Evolutionary conservation across 2,329 filamentous ascomycete species (phyloP).

Genomic region (Pseudogymnoascus sp.): DNA sequence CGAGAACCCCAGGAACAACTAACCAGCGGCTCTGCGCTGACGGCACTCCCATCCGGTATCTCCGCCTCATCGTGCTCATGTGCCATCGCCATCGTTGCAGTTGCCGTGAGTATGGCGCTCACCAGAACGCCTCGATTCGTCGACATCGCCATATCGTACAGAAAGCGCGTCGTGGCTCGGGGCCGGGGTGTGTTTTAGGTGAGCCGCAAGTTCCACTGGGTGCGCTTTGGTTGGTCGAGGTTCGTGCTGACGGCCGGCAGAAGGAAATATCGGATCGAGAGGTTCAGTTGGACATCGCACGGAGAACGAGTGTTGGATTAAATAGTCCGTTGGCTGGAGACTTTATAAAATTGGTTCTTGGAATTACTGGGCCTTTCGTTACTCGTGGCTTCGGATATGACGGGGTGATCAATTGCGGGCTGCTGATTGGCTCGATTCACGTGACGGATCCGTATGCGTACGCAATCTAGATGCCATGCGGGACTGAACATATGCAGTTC

Average conservation of each 20-base stretch:
- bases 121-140: neutral
- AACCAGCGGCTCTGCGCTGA: constrained; percentile 70
- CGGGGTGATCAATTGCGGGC: neutral
- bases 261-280: neutral
- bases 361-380: neutral
- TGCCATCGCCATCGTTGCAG: constrained; percentile 18
- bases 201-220: neutral
- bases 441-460: neutral
- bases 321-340: neutral
- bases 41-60: constrained; percentile 61
- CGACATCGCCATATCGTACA: neutral
- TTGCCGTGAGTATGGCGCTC: neutral
- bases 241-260: neutral
- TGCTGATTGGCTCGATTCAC: neutral
- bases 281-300: neutral
- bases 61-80: constrained; percentile 45
- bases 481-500: neutral
- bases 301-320: neutral
- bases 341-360: constrained; percentile 1
- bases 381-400: neutral
- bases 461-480: neutral
- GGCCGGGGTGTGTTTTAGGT: neutral
- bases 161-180: neutral
- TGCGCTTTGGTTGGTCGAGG: neutral
- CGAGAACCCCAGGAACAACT: constrained; percentile 24